Evolutionary conservation across 176 grass and related monocot genomes (phyloP).

Genomic region (Zoysia pacifica): DNA sequence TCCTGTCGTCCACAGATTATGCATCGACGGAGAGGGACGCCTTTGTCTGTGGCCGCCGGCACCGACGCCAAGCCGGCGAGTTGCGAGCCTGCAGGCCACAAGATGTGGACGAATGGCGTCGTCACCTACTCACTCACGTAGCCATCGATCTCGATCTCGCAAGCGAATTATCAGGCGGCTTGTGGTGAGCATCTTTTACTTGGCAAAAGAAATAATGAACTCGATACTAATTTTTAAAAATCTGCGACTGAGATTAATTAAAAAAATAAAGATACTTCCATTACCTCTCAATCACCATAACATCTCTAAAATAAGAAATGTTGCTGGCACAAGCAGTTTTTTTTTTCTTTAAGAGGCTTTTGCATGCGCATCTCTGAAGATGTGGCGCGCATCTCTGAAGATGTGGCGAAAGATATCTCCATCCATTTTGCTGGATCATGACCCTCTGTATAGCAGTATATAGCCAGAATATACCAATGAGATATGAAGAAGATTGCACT

Average conservation of each 20-base stretch:
- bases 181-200: slow-evolving; percentile 29
- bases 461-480: background rate
- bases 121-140: background rate
- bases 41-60: slow-evolving; percentile 17
- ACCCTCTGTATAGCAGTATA: background rate
- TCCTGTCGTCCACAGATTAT: slow-evolving; percentile 29
- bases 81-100: slow-evolving; percentile 8
- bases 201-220: background rate
- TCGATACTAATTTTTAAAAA: too few species aligned
- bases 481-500: slow-evolving; percentile 20
- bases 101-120: slow-evolving; percentile 29
- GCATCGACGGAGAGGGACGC: slow-evolving; percentile 28
- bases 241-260: too few species aligned
- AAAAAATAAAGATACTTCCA: too few species aligned
- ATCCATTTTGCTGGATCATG: too few species aligned
- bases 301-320: too few species aligned
- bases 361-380: background rate
- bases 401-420: background rate
- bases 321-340: background rate
- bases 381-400: background rate
- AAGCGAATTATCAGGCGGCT: slow-evolving; percentile 41
- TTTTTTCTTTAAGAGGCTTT: background rate
- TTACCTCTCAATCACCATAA: too few species aligned
- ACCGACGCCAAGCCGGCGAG: slow-evolving; percentile 19
- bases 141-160: slow-evolving; percentile 24